Percentiles rank a stretch among this genome's conserved stretches.
phyloP scores from a whole-genome alignment of 2,329 filamentous ascomycete genomes.

The Volutella citrinella region DNA sequence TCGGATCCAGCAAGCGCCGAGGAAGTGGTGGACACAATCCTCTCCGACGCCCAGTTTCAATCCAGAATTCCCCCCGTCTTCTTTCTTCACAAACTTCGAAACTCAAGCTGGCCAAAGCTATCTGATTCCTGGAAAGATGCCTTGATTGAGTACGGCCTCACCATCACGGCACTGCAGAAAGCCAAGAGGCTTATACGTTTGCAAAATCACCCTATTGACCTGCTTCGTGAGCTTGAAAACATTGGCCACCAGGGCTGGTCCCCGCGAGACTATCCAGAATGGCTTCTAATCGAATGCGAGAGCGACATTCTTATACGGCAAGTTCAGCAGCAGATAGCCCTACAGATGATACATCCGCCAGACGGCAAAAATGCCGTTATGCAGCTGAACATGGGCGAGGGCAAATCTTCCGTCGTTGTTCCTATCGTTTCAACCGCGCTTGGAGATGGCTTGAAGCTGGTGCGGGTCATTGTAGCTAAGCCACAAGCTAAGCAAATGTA shows the following conservation, averaged over 20 bases:
- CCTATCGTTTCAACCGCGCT: conserved; percentile 58
- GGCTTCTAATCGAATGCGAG: conserved; percentile 63
- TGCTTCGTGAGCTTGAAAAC: conserved; percentile 45
- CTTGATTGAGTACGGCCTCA: conserved; percentile 38
- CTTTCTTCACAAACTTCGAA: conserved; percentile 33
- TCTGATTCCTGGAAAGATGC: conserved; percentile 30
- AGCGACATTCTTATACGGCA: conserved; percentile 58
- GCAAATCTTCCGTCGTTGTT: conserved; percentile 67
- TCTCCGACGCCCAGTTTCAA: conserved; percentile 1
- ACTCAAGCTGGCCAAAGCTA: conserved; percentile 23
- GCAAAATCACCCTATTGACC: conserved; percentile 22
- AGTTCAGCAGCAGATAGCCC: conserved; percentile 57
- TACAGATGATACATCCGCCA: conserved; percentile 48
- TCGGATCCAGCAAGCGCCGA: too few species aligned
- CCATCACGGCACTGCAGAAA: conserved; percentile 39
- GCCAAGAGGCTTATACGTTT: conserved; percentile 36
- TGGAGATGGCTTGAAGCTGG: conserved; percentile 48
- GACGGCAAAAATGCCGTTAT: conserved; percentile 48
- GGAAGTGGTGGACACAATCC: neutral
- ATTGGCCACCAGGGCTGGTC: conserved; percentile 56
- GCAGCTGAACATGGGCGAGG: conserved; percentile 71
- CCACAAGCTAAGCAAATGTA: conserved; percentile 60
- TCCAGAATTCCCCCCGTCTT: conserved; percentile 32
- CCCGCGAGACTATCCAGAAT: conserved; percentile 52
- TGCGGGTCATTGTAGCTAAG: conserved; percentile 59